phyloP scores from a whole-genome alignment of 257 asterid genomes.

The Nicotiana paniculata region DNA sequence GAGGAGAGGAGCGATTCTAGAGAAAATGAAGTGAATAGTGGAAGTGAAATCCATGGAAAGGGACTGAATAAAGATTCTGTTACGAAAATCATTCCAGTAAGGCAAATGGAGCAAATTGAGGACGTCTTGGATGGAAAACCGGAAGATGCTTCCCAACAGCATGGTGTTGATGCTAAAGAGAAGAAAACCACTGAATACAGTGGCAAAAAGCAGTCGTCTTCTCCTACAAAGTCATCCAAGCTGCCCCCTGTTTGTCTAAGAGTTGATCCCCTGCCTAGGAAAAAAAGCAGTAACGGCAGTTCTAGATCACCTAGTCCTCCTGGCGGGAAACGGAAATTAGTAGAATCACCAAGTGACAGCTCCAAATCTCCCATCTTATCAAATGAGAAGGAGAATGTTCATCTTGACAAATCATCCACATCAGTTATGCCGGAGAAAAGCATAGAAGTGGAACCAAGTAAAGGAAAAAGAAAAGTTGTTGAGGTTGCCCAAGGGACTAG shows the following conservation, averaged over 20 bases:
- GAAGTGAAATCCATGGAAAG: conserved; percentile 6
- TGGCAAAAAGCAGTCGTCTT: conserved; percentile 23
- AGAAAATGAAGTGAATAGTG: background rate
- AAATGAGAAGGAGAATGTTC: background rate
- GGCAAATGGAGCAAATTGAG: conserved; percentile 26
- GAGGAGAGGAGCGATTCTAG: background rate
- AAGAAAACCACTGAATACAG: conserved; percentile 15
- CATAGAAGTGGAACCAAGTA: conserved; percentile 18
- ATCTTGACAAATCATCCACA: background rate
- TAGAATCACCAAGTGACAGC: conserved; percentile 10
- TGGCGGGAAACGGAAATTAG: conserved; percentile 23
- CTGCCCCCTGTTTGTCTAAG: conserved; percentile 74
- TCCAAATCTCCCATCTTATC: conserved; percentile 2
- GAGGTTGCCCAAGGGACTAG: conserved; percentile 32
- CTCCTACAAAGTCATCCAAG: conserved; percentile 47
- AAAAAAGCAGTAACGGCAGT: conserved; percentile 26
- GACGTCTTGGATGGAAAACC: conserved; percentile 14
- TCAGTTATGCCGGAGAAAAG: background rate
- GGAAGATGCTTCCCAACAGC: conserved; percentile 10
- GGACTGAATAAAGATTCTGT: conserved; percentile 10
- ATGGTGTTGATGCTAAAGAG: conserved; percentile 3
- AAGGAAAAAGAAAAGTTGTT: conserved; percentile 19
- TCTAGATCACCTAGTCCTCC: conserved; percentile 52
- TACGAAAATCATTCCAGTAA: conserved; percentile 35
- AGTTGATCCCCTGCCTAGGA: conserved; percentile 67